These are phyloP conservation scores for Populus hybrid DNA, from an alignment of 441 rosid genomes.

Conservation along the genomic window DNA sequence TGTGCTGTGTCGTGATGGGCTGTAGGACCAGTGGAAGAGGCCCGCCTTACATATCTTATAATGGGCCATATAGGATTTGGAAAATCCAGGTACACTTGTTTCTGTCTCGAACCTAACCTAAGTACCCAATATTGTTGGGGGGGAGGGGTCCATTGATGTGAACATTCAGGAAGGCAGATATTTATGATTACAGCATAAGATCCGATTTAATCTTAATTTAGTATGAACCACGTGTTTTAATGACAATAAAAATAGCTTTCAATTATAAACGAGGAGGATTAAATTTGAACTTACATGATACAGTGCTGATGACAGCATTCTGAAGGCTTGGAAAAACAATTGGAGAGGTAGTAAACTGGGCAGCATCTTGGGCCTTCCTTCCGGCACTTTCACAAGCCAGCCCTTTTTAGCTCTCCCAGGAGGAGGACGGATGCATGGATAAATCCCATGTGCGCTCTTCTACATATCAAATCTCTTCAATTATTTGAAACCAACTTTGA, in stretches of 20 bases:
- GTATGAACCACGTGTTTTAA: not conserved
- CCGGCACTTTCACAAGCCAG: not conserved
- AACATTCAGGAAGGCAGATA: not conserved
- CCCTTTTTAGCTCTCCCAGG: not conserved
- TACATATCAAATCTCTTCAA: not conserved
- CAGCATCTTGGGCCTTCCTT: not conserved
- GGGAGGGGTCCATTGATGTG: not conserved
- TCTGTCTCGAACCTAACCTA: not conserved
- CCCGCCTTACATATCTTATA: not conserved
- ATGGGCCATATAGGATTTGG: conserved; percentile 7
- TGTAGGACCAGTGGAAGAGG: not conserved
- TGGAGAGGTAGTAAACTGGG: not conserved
- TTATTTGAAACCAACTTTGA: not conserved
- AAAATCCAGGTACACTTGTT: conserved; percentile 16
- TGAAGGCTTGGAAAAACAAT: not conserved
- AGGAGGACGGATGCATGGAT: not conserved
- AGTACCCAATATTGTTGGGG: not conserved
- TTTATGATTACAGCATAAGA: not conserved
- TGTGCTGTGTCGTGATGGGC: not conserved
- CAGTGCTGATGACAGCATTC: not conserved
- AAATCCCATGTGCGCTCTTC: not conserved
- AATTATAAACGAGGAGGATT: too few species aligned
- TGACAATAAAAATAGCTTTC: too few species aligned
- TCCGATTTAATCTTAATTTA: not conserved
- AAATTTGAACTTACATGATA: not conserved